Evolutionary conservation across 163 green algal genomes (phyloP), one percentile per base, ranked within the genome.

Genomic region (Scenedesmus sp.): DNA sequence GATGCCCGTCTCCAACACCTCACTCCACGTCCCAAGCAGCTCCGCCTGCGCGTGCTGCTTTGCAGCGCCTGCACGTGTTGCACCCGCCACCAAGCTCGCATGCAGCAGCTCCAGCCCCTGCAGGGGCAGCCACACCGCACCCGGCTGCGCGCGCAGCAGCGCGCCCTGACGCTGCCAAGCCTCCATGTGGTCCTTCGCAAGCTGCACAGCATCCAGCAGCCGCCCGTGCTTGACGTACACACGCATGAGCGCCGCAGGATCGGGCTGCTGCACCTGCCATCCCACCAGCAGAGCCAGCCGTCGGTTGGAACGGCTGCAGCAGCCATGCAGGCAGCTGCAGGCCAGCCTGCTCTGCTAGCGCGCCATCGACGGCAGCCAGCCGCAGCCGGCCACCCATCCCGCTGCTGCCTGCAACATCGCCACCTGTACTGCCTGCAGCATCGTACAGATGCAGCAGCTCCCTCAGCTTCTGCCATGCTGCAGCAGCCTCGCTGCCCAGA

Each of bases 251-350:
- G 90, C 93, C 18, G 95, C 93, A n/a, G 94, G 88, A 59, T 96
- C 94, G 7, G n/a, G 91, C 83, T n/a, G 80, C 82, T 5, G 43
- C 43, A 10, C 92, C 92, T 4, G 90, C 90, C 92, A 94, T 95
- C 13, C 90, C 93, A 22, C 61, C 51, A n/a, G 51, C 46, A 26
- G 0, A 6, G 24, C 40, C 72, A 35, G 68, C 70, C 2, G 65
- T 30, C 26, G 79, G 51, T 44, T n/a, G 9, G 86, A 97, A 97
- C 10, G 92, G 87, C 42, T 90, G 89, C 81, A 95, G 92, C 65
- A 97, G 92, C 94, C 95, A 97, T 40, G 91, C 81, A 22, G 95
- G 96, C 59, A 96, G 91, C 43, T 85, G 59, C 44, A 95, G 44
- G 1, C 81, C 68, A 12, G 87, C 65, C 61, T 96, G 92, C 2